These are phyloP conservation scores for Hordeum pubiflorum DNA, from an alignment of 202 grass and related monocot genomes.

Conservation along the genomic window DNA sequence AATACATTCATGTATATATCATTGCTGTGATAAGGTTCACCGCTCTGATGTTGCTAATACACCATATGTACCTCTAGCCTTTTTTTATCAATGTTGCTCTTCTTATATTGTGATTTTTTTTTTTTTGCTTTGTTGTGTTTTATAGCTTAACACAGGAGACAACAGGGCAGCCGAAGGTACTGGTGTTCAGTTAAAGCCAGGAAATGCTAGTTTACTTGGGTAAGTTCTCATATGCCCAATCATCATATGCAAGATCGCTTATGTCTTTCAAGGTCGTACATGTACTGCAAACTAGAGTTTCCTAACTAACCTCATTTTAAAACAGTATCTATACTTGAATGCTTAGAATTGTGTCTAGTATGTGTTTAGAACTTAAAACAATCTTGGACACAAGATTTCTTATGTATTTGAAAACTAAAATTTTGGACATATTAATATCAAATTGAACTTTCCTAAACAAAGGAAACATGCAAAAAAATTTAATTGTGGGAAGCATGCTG, in stretches of 20 bases:
- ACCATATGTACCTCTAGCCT: constrained; percentile 2
- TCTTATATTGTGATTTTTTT: background rate
- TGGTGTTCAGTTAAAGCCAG: constrained; percentile 55
- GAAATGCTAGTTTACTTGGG: constrained; percentile 75
- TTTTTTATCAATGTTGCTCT: constrained; percentile 4
- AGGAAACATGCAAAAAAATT: background rate
- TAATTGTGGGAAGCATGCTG: background rate
- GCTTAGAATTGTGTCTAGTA: background rate
- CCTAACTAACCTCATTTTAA: background rate
- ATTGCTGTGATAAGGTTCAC: constrained; percentile 6
- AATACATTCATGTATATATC: constrained; percentile 2
- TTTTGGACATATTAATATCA: no score
- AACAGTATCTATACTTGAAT: background rate
- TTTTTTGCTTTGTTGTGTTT: constrained; percentile 5
- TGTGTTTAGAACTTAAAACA: background rate
- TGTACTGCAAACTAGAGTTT: background rate
- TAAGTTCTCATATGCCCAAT: constrained; percentile 40
- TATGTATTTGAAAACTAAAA: background rate
- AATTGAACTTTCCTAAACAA: background rate
- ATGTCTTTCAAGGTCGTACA: background rate
- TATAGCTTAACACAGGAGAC: constrained; percentile 70
- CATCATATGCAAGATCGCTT: background rate
- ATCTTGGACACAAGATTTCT: background rate
- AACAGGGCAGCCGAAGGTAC: constrained; percentile 34
- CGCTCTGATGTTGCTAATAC: background rate